Evolutionary conservation across 2,329 filamentous ascomycete species (phyloP), one percentile per base, ranked within the genome.

Genomic region (Fonsecaea multimorphosa): DNA sequence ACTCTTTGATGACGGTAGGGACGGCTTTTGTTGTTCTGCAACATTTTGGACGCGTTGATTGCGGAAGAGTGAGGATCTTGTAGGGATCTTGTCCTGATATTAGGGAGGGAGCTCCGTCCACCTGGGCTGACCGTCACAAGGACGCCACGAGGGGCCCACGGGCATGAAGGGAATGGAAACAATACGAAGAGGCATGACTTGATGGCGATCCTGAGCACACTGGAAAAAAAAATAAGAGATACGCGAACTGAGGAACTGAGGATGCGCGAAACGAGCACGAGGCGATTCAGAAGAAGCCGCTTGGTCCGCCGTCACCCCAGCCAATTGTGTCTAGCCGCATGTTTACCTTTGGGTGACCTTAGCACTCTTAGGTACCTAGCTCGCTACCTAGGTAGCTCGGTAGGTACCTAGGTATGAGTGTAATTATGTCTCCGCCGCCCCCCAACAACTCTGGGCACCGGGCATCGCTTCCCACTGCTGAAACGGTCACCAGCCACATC

Each of bases 211-310:
- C 54, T 49, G 34, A 24, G 32, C 38, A 55, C 14, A 16, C 24
- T 9, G n/a, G 14, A 44, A 8, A 9, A 34, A 27, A 58, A 24
- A 19, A 51, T 49, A 27, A 27, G 61, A 24, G 24, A 51, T 49
- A 27, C 24, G 58, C 40, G 58, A 53, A 31, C 27, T 49, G 53
- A 64, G 56, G 58, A 53, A 31, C 27, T 49, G 53, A 64, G 56
- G 52, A 44, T 66, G 66, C 55, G n/a, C 3, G 27, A 57, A 64
- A 40, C 38, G 54, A 66, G 67, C 64, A 68, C 64, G 67, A 63
- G 67, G 64, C 34, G 54, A 36, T 36, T 51, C 49, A 66, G 16
- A 40, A 16, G 63, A 61, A 64, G 60, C 40, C 54, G 57, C 67
- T 68, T 68, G 67, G 67, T 66, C 44, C 54, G 27, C 56, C n/a